Evolutionary conservation across 371 early-diverging fungal genomes (phyloP), one percentile per base, ranked within the genome.

Genomic region (Actinomucor elegans): DNA sequence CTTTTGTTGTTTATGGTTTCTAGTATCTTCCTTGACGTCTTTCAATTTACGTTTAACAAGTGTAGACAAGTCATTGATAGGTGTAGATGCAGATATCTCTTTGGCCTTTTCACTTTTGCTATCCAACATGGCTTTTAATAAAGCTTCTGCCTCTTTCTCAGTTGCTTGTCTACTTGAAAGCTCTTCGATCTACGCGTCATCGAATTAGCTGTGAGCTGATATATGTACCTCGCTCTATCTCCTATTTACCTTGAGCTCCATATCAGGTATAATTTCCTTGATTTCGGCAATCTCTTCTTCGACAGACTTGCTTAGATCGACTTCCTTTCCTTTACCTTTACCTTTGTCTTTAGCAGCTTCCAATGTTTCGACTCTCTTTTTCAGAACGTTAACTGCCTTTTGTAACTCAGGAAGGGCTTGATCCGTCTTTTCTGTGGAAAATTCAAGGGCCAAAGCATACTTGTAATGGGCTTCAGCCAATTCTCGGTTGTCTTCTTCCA

Each of bases 381-480:
- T 67, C 17, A 92, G 58, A 2, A 85, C 88, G 4, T 48, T 57
- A 12, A 79, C 66, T 0, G 88, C 86, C 41, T 71, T 71, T 45
- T 78, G 60, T 12, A 86, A 75, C 43, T 88, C 80, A 23, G 80
- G 79, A 28, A 82, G 60, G 0, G 92, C 88, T 23, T 69, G 58
- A 5, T 79, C 78, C 11, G 75, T 48, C 29, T 75, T 69, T 7
- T 69, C 66, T 21, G 71, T 59, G 2, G 79, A 73, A 40, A 82
- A 87, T 55, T 90, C 91, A 6, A 85, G 67, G 8, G 89, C 90
- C 17, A 92, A 68, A 0, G 87, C 88, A 28, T 84, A 77, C 49
- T 88, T 90, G 61, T 87, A 92, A 62, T 90, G 84, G 9, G 84
- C 83, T 66, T 94, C 96, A 14, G 96, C 93, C 34, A 93, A 57